phyloP scores from a whole-genome alignment of 2,329 filamentous ascomycete genomes.

The Cordyceps tenuipes region DNA sequence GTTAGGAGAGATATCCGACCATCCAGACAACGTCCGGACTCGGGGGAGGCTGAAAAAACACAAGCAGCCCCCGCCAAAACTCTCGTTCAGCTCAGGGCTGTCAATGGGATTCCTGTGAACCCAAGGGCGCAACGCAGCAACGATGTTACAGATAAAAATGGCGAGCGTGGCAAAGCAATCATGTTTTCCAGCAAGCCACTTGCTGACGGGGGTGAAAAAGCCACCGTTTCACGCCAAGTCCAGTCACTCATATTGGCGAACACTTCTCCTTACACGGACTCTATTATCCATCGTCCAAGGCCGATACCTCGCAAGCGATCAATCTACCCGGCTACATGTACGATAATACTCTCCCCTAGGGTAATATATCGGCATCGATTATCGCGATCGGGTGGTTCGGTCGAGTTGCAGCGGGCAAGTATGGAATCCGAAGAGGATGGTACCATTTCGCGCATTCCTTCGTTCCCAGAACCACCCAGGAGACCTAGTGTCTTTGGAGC shows the following conservation, averaged over 20 bases:
- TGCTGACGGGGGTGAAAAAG: conserved; percentile 8
- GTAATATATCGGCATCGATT: conserved; percentile 37
- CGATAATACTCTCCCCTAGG: conserved; percentile 34
- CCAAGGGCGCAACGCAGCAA: conserved; percentile 26
- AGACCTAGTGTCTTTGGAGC: conserved; percentile 24
- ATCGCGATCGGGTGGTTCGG: conserved; percentile 41
- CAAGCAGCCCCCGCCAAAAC: conserved; percentile 22
- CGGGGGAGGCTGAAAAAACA: conserved; percentile 14
- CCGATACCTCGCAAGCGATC: conserved; percentile 44
- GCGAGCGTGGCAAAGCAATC: conserved; percentile 7
- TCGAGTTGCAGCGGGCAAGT: conserved; percentile 37
- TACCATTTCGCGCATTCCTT: conserved; percentile 42
- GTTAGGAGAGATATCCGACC: conserved; percentile 24
- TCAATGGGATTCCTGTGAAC: conserved; percentile 40
- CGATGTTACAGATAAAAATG: conserved; percentile 45
- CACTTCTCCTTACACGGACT: conserved; percentile 18
- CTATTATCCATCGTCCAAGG: conserved; percentile 46
- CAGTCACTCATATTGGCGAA: background rate
- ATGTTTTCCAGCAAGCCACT: background rate
- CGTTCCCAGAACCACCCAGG: conserved; percentile 40
- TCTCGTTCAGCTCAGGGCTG: conserved; percentile 35
- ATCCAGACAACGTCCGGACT: conserved; percentile 20
- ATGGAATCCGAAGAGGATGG: conserved; percentile 35
- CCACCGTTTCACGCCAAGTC: background rate
- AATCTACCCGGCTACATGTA: conserved; percentile 39